Percentiles rank a stretch among this genome's conserved stretches.
Conservation (phyloP, 805 yeast genomes). For the Candida glaebosa region DNA sequence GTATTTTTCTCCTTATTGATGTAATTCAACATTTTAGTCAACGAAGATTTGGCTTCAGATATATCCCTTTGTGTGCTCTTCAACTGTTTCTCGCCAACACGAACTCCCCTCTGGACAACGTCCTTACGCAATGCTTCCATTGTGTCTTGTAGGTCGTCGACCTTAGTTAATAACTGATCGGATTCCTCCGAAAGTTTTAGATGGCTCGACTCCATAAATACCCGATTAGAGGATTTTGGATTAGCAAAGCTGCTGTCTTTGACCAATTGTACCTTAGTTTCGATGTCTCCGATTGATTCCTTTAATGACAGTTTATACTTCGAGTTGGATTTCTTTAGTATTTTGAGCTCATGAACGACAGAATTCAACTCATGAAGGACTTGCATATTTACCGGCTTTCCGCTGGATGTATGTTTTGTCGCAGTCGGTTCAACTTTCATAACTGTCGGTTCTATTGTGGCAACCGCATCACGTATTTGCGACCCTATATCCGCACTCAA, state of each 20-base stretch:
- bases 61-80: conserved; percentile 65
- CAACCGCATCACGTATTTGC: conserved; percentile 17
- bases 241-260: conserved; percentile 43
- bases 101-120: conserved; percentile 86
- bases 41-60: conserved; percentile 47
- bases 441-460: conserved; percentile 19
- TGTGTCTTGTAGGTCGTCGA: conserved; percentile 88
- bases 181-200: conserved; percentile 70
- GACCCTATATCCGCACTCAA: conserved; percentile 11
- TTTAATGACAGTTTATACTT: conserved; percentile 42
- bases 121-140: conserved; percentile 88
- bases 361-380: conserved; percentile 32
- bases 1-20: conserved; percentile 70
- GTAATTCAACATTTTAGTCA: conserved; percentile 55
- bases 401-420: conserved; percentile 7
- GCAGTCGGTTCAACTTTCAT: conserved; percentile 11
- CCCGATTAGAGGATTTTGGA: conserved; percentile 37
- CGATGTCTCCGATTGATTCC: conserved; percentile 40
- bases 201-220: conserved; percentile 77
- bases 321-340: conserved; percentile 54
- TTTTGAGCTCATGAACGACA: conserved; percentile 56
- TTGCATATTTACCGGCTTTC: background rate
- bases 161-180: conserved; percentile 67
- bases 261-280: conserved; percentile 47
- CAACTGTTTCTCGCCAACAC: conserved; percentile 73